Conservation (phyloP, 2,329 filamentous ascomycete genomes). For the Ciborinia camelliae region DNA sequence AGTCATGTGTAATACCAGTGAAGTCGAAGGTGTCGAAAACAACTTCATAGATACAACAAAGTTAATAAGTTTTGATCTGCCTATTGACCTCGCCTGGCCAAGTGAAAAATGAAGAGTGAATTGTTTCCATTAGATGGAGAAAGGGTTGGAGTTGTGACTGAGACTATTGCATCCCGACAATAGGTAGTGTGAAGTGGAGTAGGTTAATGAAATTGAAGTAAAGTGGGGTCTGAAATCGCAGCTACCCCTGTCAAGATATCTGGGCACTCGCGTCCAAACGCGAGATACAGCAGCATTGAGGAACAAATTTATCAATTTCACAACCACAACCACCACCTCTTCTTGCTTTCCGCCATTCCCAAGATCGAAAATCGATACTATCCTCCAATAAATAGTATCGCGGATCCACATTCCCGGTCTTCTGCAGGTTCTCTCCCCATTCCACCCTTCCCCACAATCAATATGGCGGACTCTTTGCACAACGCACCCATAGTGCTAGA, state of each 20-base stretch:
- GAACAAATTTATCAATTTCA: constrained; percentile 2
- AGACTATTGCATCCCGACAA: not conserved
- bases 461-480: constrained; percentile 72
- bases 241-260: constrained; percentile 18
- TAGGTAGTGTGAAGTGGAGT: too few species aligned
- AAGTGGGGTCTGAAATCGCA: constrained; percentile 7
- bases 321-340: constrained; percentile 3
- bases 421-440: not conserved
- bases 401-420: not conserved
- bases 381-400: not conserved
- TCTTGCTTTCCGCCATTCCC: not conserved
- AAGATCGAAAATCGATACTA: not conserved
- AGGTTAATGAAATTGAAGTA: not conserved
- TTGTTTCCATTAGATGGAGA: too few species aligned
- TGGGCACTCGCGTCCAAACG: constrained; percentile 19
- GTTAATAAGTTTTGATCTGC: too few species aligned
- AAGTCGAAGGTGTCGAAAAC: too few species aligned
- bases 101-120: not conserved
- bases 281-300: not conserved
- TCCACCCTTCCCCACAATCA: not conserved
- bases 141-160: not conserved
- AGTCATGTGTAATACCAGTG: too few species aligned
- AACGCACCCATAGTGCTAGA: constrained; percentile 98
- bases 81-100: too few species aligned
- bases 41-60: not conserved